Conservation (phyloP, 2,329 filamentous ascomycete species). For the Pseudophaeomoniella oleicola region DNA sequence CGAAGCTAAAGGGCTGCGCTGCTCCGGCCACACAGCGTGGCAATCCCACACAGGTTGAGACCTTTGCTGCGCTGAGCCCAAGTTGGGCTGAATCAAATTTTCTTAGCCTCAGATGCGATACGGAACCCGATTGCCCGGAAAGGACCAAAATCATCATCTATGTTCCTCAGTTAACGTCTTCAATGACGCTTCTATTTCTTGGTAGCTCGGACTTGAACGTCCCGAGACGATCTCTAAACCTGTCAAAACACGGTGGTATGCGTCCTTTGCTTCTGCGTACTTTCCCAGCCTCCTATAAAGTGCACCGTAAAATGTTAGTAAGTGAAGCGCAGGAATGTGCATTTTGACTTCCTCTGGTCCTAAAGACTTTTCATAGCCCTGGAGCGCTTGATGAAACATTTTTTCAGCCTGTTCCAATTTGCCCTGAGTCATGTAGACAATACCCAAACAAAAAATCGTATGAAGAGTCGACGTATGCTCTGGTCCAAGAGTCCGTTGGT, state of each 20-base stretch:
- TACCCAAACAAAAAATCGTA: conserved; percentile 6
- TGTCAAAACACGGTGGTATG: not conserved
- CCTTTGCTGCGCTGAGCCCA: no score
- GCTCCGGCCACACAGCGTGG: no score
- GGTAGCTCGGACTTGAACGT: not conserved
- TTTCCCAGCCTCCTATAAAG: not conserved
- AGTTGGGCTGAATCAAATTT: no score
- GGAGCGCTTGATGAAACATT: conserved; percentile 12
- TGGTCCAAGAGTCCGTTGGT: conserved; percentile 9
- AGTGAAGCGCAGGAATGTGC: not conserved
- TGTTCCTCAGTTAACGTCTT: not conserved
- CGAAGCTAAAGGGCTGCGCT: no score
- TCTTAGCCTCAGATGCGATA: no score
- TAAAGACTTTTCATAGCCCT: conserved; percentile 1
- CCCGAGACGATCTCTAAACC: not conserved
- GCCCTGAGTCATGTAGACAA: conserved; percentile 5
- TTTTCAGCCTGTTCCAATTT: conserved; percentile 10
- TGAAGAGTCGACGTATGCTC: conserved; percentile 11
- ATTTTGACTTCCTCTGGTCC: not conserved
- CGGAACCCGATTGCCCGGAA: no score
- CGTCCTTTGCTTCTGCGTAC: not conserved
- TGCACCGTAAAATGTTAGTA: not conserved
- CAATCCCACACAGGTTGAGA: no score
- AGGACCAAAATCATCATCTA: no score
- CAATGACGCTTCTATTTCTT: not conserved